phyloP scores from a whole-genome alignment of 2,329 filamentous ascomycete species.

The Fusarium multiceps region DNA sequence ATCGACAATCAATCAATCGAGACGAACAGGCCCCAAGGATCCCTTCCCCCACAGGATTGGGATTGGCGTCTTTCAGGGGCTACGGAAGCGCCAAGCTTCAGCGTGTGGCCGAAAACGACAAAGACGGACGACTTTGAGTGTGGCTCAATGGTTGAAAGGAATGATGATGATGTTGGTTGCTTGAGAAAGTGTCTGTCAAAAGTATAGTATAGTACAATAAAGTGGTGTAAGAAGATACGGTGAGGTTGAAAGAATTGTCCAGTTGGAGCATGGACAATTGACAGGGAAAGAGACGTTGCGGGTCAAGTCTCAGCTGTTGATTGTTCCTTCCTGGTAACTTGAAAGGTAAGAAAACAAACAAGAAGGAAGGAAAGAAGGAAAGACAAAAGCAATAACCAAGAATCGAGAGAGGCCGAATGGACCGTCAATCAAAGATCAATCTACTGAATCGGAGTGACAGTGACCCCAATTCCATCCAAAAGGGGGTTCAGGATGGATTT shows the following conservation, averaged over 20 bases:
- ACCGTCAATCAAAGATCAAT: slow-evolving; percentile 2
- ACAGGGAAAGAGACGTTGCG: slow-evolving; percentile 20
- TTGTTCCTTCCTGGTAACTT: slow-evolving; percentile 13
- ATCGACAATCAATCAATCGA: slow-evolving; percentile 4
- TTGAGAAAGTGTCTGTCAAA: not conserved
- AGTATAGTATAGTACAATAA: not conserved
- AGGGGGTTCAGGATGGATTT: slow-evolving; percentile 43
- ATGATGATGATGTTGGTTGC: slow-evolving; percentile 18
- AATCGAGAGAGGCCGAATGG: slow-evolving; percentile 25
- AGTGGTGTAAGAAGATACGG: slow-evolving; percentile 17
- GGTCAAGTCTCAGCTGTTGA: slow-evolving; percentile 2
- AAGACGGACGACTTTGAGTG: slow-evolving; percentile 19
- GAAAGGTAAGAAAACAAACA: slow-evolving; percentile 7
- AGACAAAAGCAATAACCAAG: slow-evolving; percentile 2
- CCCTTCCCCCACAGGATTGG: slow-evolving; percentile 48
- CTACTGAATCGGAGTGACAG: slow-evolving; percentile 11
- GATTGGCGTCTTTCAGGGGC: slow-evolving; percentile 44
- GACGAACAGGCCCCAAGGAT: slow-evolving; percentile 33
- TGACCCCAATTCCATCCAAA: slow-evolving; percentile 35
- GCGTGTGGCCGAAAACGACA: slow-evolving; percentile 37
- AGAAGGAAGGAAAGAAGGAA: slow-evolving; percentile 9
- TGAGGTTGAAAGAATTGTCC: slow-evolving; percentile 17
- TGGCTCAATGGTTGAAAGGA: slow-evolving; percentile 18
- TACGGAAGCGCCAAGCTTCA: slow-evolving; percentile 41
- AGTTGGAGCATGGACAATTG: not conserved